A percentile compares a stretch with the other conserved stretches of the same genome.
Conservation (phyloP, 148 eudicot species). For the Camellia granthamiana region DNA sequence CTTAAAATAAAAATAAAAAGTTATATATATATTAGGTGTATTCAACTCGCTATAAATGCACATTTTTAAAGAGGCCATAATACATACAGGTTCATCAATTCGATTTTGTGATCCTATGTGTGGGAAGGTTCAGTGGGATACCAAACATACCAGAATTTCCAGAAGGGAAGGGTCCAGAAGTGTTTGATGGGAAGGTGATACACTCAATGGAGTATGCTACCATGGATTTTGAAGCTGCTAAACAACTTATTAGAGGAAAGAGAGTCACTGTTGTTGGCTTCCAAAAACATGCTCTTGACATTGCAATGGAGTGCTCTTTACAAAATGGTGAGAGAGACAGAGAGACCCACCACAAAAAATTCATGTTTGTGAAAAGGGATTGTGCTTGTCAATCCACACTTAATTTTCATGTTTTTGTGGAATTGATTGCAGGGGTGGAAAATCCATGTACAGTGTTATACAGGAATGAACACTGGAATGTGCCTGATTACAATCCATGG, state of each 20-base stretch:
- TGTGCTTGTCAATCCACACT: too few species aligned
- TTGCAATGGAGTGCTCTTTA: conserved; percentile 51
- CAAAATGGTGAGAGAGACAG: conserved; percentile 33
- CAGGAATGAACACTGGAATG: conserved; percentile 53
- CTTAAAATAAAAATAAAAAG: too few species aligned
- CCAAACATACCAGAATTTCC: conserved; percentile 71
- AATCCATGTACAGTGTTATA: conserved; percentile 53
- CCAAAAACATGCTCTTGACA: conserved; percentile 65
- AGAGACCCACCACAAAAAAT: too few species aligned
- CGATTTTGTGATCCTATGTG: conserved; percentile 57
- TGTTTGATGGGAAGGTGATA: conserved; percentile 55
- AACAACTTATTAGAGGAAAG: conserved; percentile 42
- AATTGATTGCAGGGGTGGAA: conserved; percentile 31
- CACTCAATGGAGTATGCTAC: conserved; percentile 60
- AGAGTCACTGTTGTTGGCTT: conserved; percentile 56
- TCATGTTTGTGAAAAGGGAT: too few species aligned
- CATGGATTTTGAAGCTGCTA: conserved; percentile 39
- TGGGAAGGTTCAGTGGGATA: conserved; percentile 52
- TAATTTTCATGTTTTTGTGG: too few species aligned
- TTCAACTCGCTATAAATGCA: too few species aligned
- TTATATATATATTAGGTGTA: too few species aligned
- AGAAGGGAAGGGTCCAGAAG: conserved; percentile 47
- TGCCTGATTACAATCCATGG: conserved; percentile 48
- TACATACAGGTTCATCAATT: conserved; percentile 36
- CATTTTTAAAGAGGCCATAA: too few species aligned